Conservation (phyloP, 202 grass and related monocot species). For the Panicum virgatum region DNA sequence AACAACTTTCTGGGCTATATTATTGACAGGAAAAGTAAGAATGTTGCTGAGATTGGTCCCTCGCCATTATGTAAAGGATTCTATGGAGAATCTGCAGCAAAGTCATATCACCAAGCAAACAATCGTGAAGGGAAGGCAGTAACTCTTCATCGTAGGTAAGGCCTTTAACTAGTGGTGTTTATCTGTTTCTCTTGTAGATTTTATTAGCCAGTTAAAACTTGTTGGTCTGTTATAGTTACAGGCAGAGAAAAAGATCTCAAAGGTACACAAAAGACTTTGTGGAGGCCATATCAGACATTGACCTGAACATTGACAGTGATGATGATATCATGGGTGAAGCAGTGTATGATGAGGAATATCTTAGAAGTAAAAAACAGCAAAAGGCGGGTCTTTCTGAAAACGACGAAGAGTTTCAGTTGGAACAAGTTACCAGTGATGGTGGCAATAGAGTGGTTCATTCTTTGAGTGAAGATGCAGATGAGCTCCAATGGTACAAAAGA, state of each 20-base stretch:
- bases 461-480: slow-evolving; percentile 55
- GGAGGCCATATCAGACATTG: slow-evolving; percentile 57
- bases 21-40: slow-evolving; percentile 63
- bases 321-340: slow-evolving; percentile 95
- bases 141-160: slow-evolving; percentile 70
- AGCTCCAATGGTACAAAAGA: slow-evolving; percentile 39
- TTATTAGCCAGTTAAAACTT: slow-evolving; percentile 17
- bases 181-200: slow-evolving; percentile 12
- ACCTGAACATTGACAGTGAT: slow-evolving; percentile 63
- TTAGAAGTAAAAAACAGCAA: slow-evolving; percentile 62
- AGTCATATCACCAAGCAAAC: slow-evolving; percentile 52
- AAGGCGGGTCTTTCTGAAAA: slow-evolving; percentile 60
- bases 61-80: slow-evolving; percentile 50
- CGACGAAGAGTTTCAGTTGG: slow-evolving; percentile 63
- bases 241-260: slow-evolving; percentile 80
- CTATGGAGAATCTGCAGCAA: slow-evolving; percentile 49
- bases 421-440: slow-evolving; percentile 49
- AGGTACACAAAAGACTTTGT: slow-evolving; percentile 84
- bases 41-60: slow-evolving; percentile 54
- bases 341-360: slow-evolving; percentile 90
- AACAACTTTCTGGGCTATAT: slow-evolving; percentile 29
- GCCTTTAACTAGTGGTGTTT: slow-evolving; percentile 13
- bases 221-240: slow-evolving; percentile 40
- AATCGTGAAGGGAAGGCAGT: slow-evolving; percentile 56
- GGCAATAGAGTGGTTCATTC: slow-evolving; percentile 62